Evolutionary conservation across 1,139 yeast species (phyloP), one percentile per base, ranked within the genome.

Genomic region (Chernovozyma aurita): DNA sequence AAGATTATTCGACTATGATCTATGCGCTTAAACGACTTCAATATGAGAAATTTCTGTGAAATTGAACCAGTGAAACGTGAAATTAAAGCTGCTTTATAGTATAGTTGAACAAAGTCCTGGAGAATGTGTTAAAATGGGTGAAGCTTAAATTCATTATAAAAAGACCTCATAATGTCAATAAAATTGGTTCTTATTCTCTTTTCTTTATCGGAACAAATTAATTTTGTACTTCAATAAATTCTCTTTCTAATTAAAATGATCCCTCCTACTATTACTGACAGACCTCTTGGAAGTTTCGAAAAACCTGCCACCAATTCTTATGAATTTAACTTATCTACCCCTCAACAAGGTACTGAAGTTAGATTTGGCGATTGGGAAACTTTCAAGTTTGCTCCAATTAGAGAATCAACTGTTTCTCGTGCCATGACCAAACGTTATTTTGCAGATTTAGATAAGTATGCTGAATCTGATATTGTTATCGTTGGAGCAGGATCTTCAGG

Each of bases 401-500:
- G 90, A 43, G 92, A 83, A 61, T 78, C 87, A 8, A 78, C 85
- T 3, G 90, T 83, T 26, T 80, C 90, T n/a, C 72, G 92, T 43
- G 92, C 92, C 27, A 83, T 84, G 92, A 82, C 90, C 35, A 70
- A 66, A 47, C 76, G 92, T 45, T 84, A 83, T 63, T 83, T 82
- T 57, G 73, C 75, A 33, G 92, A 83, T 52, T 63, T 83, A 51
- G 86, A 83, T 62, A 80, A 76, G 55, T 81, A 75, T 54, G 80
- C 88, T 24, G 90, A 83, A 50, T 74, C 84, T 16, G 92, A 83
- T 42, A 75, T 83, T 33, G 85, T 83, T 30, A 78, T 83, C 50
- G 73, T 83, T 44, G 92, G 92, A 39, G 90, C 88, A 29, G 92
- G 92, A 27, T 80, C 86, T 17, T 80, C 87, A 30, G 92, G 92